These are phyloP conservation scores for Xanthoconium purpureum DNA, from an alignment of 768 basidiomycete species.

Conservation along the genomic window DNA sequence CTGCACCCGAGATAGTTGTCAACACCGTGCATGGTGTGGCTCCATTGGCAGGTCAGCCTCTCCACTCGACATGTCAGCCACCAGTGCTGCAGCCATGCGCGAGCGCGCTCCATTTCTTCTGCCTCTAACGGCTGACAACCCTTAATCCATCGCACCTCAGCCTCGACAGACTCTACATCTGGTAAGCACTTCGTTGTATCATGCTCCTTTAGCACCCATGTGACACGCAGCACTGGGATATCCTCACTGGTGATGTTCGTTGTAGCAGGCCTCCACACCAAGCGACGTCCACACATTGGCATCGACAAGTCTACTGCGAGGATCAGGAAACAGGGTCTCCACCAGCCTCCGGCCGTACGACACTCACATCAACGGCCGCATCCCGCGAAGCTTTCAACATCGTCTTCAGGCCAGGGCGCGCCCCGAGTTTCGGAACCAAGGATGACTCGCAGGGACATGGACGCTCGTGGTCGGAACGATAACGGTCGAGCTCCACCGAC, in stretches of 20 bases:
- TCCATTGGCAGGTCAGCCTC: too few relatives aligned
- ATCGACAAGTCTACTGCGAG: background rate
- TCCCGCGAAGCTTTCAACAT: background rate
- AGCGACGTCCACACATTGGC: constrained; percentile 11
- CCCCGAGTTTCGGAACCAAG: background rate
- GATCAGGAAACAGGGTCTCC: background rate
- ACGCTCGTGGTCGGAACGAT: background rate
- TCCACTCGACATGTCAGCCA: too few relatives aligned
- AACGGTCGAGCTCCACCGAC: background rate
- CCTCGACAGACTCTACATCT: background rate
- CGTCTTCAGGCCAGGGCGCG: background rate
- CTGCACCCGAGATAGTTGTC: too few relatives aligned
- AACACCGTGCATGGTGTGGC: too few relatives aligned
- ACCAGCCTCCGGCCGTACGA: background rate
- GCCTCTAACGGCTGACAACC: background rate
- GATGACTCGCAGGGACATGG: constrained; percentile 4
- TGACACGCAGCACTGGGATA: constrained; percentile 14
- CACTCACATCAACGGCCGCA: background rate
- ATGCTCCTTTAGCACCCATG: constrained; percentile 6
- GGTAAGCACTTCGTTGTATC: constrained; percentile 12
- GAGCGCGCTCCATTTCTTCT: background rate
- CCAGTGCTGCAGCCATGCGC: too few relatives aligned
- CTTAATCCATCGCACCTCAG: background rate
- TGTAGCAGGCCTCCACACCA: constrained; percentile 22
- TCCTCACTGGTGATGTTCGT: constrained; percentile 19